Base-by-base conservation (phyloP, 129 eudicot species). In the Silybum marianum region DNA sequence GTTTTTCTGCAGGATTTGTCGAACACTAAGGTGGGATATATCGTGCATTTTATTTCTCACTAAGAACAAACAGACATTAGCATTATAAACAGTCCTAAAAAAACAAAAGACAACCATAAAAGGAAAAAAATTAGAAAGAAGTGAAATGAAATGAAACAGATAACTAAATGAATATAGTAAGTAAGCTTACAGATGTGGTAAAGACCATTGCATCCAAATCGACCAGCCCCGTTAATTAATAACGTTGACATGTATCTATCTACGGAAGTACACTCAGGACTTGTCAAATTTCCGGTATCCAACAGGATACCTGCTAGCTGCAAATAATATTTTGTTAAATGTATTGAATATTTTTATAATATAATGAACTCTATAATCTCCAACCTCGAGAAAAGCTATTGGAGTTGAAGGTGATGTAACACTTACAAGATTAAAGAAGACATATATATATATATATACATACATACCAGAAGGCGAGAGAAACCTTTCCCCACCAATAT, bases 251-350 rank as follows among this genome's bases (percentile, higher is more conserved):
- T 90, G 91, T 87, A 90, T 71, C 76, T 88, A 76, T 92, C 97
- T 78, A 87, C 90, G 23, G 84, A 78, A 4, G 91, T 87, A 80
- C 91, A 85, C 23, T 71, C 60, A 8, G 95, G 82, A 83, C 80
- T 90, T 16, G 85, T 79, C 74, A 92, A 54, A 83, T 90, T 92
- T 78, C 84, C 88, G 73, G 97, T 88, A 73, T 90, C 97, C 84
- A 92, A 30, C 44, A 92, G 95, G 78, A 92, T 92, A 26, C 97
- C 95, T 81, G 93, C 89, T 68, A 90, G 81, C 97, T 92, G 90
- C 88, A n/a, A n/a, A n/a, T n/a, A n/a, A n/a, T n/a, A n/a, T n/a
- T n/a, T n/a, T n/a, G n/a, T n/a, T n/a, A n/a, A n/a, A n/a, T n/a
- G n/a, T n/a, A n/a, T n/a, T n/a, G 9, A 68, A 39, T 39, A 39